Evolutionary conservation across 768 basidiomycete genomes (phyloP), one percentile per base, ranked within the genome.

Genomic region (Amanita inopinata): DNA sequence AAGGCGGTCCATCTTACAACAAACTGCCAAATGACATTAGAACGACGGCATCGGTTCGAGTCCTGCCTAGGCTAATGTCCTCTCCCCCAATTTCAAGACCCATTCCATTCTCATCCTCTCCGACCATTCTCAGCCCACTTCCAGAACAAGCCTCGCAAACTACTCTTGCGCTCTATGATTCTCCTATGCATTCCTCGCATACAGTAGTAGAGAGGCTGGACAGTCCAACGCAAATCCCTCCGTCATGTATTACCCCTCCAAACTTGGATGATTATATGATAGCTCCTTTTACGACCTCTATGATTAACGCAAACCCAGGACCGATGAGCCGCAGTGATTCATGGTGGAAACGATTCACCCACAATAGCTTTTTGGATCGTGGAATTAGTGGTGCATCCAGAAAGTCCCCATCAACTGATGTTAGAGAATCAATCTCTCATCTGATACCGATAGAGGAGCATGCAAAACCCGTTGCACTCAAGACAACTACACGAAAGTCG

Each of bases 291-390:
- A 42, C 52, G 1, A 66, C 69, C 1, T 70, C 70, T 10, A 61
- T 72, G 48, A 56, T 73, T 35, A 64, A 65, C 52, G 61, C 69
- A 47, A 60, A 49, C 47, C 49, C 66, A 11, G 60, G 65, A 2
- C 63, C 73, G 1, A 66, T 87, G 34, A 73, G 74, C 33, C 69
- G 85, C 5, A 80, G 75, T 31, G 76, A 85, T 54, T 77, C 71
- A 8, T 88, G 87, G 83, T 92, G 87, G 81, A 60, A 69, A 6
- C 78, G 83, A 2, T 79, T 92, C 52, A 66, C 83, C 10, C 74
- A 73, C 42, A 73, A 78, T 12, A 72, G 76, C 24, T 64, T 85
- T 38, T 66, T 83, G 19, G 83, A 84, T 49, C 70, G 78, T 30
- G 65, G 68, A 18, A 46, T 61, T 8, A 76, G 69, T 51, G 65